phyloP scores from a whole-genome alignment of 371 early-diverging fungal species.

The Caulochytrium protostelioides region DNA sequence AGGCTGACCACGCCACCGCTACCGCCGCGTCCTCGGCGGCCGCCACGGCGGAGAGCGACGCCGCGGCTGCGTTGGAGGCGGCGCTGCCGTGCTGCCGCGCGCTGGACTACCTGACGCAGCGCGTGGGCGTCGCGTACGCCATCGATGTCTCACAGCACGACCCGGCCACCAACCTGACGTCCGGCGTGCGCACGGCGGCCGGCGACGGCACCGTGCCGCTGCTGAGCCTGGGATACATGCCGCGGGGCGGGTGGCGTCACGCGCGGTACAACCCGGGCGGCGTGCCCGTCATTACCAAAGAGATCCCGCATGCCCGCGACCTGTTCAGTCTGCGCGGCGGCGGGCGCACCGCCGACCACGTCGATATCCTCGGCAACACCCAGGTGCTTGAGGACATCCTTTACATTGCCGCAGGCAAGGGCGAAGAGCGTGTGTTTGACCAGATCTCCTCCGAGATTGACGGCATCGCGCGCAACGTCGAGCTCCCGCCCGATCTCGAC shows the following conservation, averaged over 20 bases:
- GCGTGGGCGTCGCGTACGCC: too few relatives aligned
- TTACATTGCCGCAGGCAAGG: constrained; percentile 1
- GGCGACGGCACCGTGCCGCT: constrained; percentile 87
- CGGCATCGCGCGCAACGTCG: constrained; percentile 3
- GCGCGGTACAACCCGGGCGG: constrained; percentile 61
- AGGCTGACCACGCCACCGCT: constrained; percentile 17
- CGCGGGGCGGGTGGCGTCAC: constrained; percentile 67
- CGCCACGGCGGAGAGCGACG: neutral
- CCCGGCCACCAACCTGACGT: too few relatives aligned
- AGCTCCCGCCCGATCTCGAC: too few relatives aligned
- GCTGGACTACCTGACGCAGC: too few relatives aligned
- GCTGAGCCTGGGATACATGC: constrained; percentile 79
- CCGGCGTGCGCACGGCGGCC: neutral
- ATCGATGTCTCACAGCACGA: too few relatives aligned
- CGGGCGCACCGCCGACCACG: constrained; percentile 59
- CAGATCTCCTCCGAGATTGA: constrained; percentile 1
- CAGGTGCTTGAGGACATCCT: constrained; percentile 5
- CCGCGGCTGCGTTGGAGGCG: neutral
- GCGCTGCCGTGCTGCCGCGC: neutral
- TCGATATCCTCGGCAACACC: constrained; percentile 33
- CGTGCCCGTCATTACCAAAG: constrained; percentile 48
- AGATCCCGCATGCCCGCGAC: too few relatives aligned
- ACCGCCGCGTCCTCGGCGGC: constrained; percentile 21
- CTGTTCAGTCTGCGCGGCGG: constrained; percentile 74
- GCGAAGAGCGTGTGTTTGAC: neutral